phyloP scores from a whole-genome alignment of 1,284 basidiomycete genomes.

The Trametes pubescens region DNA sequence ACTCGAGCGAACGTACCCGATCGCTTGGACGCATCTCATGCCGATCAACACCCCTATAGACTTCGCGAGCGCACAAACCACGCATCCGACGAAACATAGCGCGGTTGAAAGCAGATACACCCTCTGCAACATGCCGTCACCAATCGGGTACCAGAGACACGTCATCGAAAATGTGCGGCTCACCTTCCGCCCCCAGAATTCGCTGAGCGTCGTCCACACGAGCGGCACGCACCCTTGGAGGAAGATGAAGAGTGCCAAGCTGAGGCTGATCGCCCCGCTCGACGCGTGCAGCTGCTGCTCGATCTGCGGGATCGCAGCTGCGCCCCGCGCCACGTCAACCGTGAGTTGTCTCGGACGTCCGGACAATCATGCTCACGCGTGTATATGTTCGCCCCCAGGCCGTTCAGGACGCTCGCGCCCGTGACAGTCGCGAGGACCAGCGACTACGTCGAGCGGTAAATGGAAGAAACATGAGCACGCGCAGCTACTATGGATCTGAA shows the following conservation, averaged over 20 bases:
- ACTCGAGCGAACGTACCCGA: slow-evolving; percentile 52
- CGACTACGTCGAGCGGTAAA: slow-evolving; percentile 46
- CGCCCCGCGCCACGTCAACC: not conserved
- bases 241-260: slow-evolving; percentile 81
- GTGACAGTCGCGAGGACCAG: slow-evolving; percentile 65
- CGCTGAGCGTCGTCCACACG: slow-evolving; percentile 78
- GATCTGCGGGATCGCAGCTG: slow-evolving; percentile 73
- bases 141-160: not conserved
- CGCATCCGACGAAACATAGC: slow-evolving; percentile 69
- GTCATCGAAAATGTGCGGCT: slow-evolving; percentile 16
- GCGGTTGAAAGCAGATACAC: slow-evolving; percentile 72
- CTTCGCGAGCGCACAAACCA: slow-evolving; percentile 71
- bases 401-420: slow-evolving; percentile 70
- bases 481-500: not conserved
- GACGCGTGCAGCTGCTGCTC: slow-evolving; percentile 70
- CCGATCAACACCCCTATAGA: slow-evolving; percentile 75
- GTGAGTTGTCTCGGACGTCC: not conserved
- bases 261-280: slow-evolving; percentile 74
- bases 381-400: slow-evolving; percentile 73
- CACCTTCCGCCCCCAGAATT: slow-evolving; percentile 84
- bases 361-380: slow-evolving; percentile 57
- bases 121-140: slow-evolving; percentile 46
- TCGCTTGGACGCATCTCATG: slow-evolving; percentile 75
- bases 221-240: slow-evolving; percentile 77
- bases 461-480: not conserved